Conservation (phyloP, 768 basidiomycete genomes). For the Tylopilus felleus region DNA sequence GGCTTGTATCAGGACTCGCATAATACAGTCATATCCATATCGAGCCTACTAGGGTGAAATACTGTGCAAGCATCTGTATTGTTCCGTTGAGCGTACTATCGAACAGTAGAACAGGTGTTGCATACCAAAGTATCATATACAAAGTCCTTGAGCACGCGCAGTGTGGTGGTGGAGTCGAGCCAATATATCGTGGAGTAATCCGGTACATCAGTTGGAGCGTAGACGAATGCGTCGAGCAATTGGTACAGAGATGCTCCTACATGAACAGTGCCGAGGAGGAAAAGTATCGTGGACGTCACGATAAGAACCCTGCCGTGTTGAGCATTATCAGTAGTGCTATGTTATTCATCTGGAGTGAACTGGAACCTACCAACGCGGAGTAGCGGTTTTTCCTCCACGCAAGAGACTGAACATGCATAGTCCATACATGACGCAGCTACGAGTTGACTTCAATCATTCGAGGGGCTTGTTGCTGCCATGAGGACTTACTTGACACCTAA, state of each 20-base stretch:
- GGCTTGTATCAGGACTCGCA: not conserved
- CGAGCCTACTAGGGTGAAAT: not conserved
- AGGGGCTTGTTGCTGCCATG: not conserved
- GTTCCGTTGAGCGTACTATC: not conserved
- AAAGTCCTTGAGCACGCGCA: not conserved
- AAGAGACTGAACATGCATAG: slow-evolving; percentile 1
- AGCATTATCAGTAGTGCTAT: not conserved
- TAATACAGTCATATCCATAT: not conserved
- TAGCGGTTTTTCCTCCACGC: not conserved
- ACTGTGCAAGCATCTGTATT: not conserved
- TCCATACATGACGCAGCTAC: not conserved
- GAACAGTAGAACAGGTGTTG: not conserved
- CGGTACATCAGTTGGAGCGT: not conserved
- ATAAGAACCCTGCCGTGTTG: not conserved
- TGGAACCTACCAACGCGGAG: not conserved
- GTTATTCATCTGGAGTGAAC: too few relatives aligned
- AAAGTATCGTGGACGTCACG: not conserved
- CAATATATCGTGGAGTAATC: slow-evolving; percentile 3
- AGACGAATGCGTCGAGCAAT: not conserved
- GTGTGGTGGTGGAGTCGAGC: not conserved
- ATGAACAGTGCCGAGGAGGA: not conserved
- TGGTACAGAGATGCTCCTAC: not conserved
- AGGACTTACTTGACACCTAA: not conserved
- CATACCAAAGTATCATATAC: not conserved
- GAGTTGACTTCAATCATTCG: not conserved